Evolutionary conservation across 805 yeast genomes (phyloP), one percentile per base, ranked within the genome.

Genomic region (Cyberlindnera japonica): DNA sequence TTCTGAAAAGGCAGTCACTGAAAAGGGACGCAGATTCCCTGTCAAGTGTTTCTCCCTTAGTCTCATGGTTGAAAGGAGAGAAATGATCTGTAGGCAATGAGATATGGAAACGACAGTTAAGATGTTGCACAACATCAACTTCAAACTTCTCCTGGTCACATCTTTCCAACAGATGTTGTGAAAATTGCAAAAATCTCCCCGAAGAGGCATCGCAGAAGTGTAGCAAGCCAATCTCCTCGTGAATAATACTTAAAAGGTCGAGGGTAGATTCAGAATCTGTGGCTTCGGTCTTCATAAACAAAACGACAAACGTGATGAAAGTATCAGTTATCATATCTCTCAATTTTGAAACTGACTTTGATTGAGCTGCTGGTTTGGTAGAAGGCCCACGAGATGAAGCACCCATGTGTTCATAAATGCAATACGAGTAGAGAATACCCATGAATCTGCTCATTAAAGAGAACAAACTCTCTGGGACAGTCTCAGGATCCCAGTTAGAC

Each of bases 41-140:
- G 16, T 62, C 63, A 55, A 83, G 63, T 7, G 58, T 57, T 2
- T 48, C 51, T 0, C 73, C 62, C 5, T 58, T 58, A 0, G 82
- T 68, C 3, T 64, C 69, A 54, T 91, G 98, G 45, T 87, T 83
- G 29, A 68, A 72, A 0, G 93, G 87, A 2, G 68, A 68, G 45
- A 77, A 79, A 14, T 69, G 68, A 12, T 81, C 87, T 10, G 77
- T 67, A 1, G 80, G 65, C 3, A 89, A 65, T 2, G 67, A 62
- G 37, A 86, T 70, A 33, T 88, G 95, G 52, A 82, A 88, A 9
- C 84, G 72, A 57, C 99, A 93, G 47, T 79, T 71, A 17, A 93
- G 62, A 24, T 87, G 71, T 54, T 91, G 98, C 8, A 87, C 71
- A 34, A 91, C 58, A 33, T 88, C 93, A 8, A 69, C 68, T 33